phyloP scores from a whole-genome alignment of 2,329 filamentous ascomycete species.

The Xylariaceae sp. region DNA sequence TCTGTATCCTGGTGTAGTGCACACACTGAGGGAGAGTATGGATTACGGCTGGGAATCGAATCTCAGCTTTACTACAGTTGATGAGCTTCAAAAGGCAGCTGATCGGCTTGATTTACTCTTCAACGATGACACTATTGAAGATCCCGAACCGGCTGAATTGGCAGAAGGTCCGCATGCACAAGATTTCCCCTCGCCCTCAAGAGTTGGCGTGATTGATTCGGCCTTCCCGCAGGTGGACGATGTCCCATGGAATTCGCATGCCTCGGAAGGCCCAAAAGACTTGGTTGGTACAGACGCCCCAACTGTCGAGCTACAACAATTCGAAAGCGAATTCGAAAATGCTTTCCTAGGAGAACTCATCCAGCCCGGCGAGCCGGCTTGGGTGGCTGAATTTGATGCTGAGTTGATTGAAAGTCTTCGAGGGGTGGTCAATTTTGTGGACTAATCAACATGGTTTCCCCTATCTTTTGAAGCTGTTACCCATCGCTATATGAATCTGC shows the following conservation, averaged over 20 bases:
- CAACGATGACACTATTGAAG: background rate
- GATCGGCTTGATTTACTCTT: constrained; percentile 24
- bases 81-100: constrained; percentile 29
- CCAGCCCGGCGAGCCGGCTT: constrained; percentile 22
- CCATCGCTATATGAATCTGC: no score
- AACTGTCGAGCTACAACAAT: background rate
- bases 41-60: constrained; percentile 28
- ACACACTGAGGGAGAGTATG: constrained; percentile 28
- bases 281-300: background rate
- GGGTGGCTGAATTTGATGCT: constrained; percentile 28
- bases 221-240: background rate
- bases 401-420: constrained; percentile 29
- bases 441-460: constrained; percentile 13
- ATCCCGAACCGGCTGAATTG: background rate
- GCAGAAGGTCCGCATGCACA: no score
- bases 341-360: background rate
- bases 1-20: constrained; percentile 27
- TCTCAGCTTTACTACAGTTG: constrained; percentile 31
- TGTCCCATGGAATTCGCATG: background rate
- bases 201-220: constrained; percentile 7
- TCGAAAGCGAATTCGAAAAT: background rate
- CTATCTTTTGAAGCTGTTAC: no score
- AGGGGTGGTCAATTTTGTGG: constrained; percentile 28
- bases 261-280: background rate
- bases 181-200: background rate